Conservation (phyloP, 176 grass and related monocot genomes). For the Carex cristatella region DNA sequence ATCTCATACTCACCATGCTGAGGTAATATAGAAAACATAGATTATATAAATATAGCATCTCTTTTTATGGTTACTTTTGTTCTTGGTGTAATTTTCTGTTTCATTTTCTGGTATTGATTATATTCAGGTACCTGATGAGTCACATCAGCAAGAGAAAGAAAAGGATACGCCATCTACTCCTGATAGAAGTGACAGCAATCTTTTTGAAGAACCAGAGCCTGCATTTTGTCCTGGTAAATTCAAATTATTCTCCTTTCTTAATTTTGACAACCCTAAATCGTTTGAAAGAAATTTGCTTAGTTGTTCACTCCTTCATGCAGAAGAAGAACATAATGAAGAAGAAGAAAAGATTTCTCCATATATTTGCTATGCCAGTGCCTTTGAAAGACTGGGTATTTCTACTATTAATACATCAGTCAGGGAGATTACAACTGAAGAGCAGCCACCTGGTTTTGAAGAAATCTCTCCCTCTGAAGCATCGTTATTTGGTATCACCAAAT, state of each 20-base stretch:
- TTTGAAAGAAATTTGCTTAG: constrained; percentile 26
- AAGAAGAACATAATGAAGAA: constrained; percentile 27
- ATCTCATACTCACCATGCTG: constrained; percentile 33
- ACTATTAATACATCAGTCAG: constrained; percentile 27
- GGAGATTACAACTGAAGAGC: constrained; percentile 20
- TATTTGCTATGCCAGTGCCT: constrained; percentile 47
- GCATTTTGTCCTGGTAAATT: constrained; percentile 21
- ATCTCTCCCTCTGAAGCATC: constrained; percentile 38
- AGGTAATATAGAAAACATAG: constrained; percentile 23
- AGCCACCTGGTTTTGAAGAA: constrained; percentile 43
- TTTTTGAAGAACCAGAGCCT: constrained; percentile 8
- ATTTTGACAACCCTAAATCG: constrained; percentile 14
- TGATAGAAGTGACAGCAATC: background rate
- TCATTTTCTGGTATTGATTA: background rate
- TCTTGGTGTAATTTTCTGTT: constrained; percentile 16
- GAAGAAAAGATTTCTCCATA: constrained; percentile 21
- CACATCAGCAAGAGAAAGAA: constrained; percentile 6
- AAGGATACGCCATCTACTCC: background rate
- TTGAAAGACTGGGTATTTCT: constrained; percentile 48
- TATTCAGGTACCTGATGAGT: background rate
- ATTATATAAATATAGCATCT: background rate
- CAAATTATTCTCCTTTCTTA: background rate
- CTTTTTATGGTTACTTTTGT: constrained; percentile 20
- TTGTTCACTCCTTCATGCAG: constrained; percentile 13
- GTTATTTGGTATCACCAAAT: constrained; percentile 35